Evolutionary conservation across 371 early-diverging fungal species (phyloP), one percentile per base, ranked within the genome.

Genomic region (Homolaphlyctis polyrhiza): DNA sequence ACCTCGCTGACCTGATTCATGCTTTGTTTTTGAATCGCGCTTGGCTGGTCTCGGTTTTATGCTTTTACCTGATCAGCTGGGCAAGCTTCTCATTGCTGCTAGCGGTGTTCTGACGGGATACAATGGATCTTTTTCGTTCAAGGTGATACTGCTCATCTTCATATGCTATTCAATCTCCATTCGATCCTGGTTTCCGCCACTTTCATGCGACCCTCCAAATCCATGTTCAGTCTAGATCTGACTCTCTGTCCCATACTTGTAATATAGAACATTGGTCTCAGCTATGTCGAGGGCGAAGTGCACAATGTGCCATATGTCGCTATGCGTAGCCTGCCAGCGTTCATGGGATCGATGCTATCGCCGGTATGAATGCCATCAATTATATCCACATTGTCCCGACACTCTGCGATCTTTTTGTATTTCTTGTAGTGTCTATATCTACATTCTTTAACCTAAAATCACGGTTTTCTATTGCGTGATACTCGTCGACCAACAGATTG

Each of bases 11-110:
- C 6, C 55, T 4, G n/a, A 27, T n/a, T 4, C 55, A 55, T 11
- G 3, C 35, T 11, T 51, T 51, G 32, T 21, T 51, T 25, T 51
- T 32, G 52, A 51, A 2, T 21, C 28, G 47, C 47, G 8, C 47
- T 18, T n/a, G n/a, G n/a, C n/a, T n/a, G 16, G 54, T 21, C 21
- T 23, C 21, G 23, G 13, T 16, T n/a, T n/a, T n/a, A n/a, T 25
- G 30, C 33, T n/a, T n/a, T n/a, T n/a, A n/a, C n/a, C n/a, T n/a
- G n/a, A n/a, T 4, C 45, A 70, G n/a, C 85, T 99, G 36, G 99
- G 99, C 48, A 99, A 99, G 77, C 89, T 99, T 75, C 75, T 99
- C 39, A 91, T 97, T n/a, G 98, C 94, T 1, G 79, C 96, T 16
- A 87, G 92, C 18, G 99, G 94, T 51, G 83, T 86, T 39, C 60